phyloP scores from a whole-genome alignment of 2,329 filamentous ascomycete species.

The Ophiostoma populinum region DNA sequence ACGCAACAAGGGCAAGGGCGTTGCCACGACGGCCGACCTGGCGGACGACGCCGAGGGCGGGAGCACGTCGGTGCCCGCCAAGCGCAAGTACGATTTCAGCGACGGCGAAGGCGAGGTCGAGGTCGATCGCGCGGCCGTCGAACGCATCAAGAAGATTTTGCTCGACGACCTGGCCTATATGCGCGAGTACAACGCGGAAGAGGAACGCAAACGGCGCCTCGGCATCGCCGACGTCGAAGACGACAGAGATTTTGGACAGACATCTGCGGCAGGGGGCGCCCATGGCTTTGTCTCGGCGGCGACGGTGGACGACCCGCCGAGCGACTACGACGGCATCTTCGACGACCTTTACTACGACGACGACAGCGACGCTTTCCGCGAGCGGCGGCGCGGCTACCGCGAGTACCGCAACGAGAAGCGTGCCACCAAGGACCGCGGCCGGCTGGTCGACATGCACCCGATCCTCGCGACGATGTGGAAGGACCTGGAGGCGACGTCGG shows the following conservation, averaged over 20 bases:
- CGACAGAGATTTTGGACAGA: too few species aligned
- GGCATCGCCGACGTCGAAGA: too few species aligned
- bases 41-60: too few species aligned
- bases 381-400: constrained; percentile 20
- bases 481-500: constrained; percentile 48
- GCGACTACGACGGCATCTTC: neutral
- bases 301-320: too few species aligned
- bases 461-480: constrained; percentile 73
- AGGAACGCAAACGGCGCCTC: neutral
- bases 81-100: constrained; percentile 17
- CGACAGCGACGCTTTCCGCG: too few species aligned
- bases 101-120: constrained; percentile 22
- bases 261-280: too few species aligned
- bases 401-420: constrained; percentile 14
- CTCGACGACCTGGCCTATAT: neutral
- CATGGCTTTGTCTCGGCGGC: too few species aligned
- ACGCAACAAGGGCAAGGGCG: neutral
- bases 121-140: constrained; percentile 1
- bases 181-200: neutral
- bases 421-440: constrained; percentile 35
- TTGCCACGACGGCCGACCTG: too few species aligned
- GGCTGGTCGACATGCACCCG: constrained; percentile 62
- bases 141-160: neutral
- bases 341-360: too few species aligned
- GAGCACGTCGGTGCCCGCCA: constrained; percentile 20